phyloP scores from a whole-genome alignment of 176 grass and related monocot species.

The Oryza meridionalis region DNA sequence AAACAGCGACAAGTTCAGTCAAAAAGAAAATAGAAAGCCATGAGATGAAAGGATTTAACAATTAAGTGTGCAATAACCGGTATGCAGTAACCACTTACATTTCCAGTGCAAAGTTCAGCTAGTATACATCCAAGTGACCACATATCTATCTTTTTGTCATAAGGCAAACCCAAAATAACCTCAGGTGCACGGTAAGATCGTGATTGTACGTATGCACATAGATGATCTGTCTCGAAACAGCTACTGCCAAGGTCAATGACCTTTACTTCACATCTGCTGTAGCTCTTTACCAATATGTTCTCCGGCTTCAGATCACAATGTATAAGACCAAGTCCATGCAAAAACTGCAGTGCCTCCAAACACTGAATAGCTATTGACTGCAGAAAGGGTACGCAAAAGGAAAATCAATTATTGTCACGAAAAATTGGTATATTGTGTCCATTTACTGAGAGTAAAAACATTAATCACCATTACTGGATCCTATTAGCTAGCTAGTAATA shows the following conservation, averaged over 20 bases:
- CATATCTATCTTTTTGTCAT: slow-evolving; percentile 99
- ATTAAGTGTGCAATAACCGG: background rate
- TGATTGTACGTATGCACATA: slow-evolving; percentile 96
- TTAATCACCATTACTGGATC: slow-evolving; percentile 27
- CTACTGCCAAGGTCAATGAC: slow-evolving; percentile 99
- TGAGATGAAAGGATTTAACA: background rate
- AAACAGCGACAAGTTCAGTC: background rate
- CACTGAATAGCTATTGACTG: slow-evolving; percentile 99
- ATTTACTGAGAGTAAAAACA: slow-evolving; percentile 11
- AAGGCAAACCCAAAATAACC: slow-evolving; percentile 92
- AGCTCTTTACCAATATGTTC: slow-evolving; percentile 99
- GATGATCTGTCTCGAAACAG: slow-evolving; percentile 97
- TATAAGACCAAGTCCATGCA: slow-evolving; percentile 94
- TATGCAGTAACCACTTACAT: slow-evolving; percentile 62
- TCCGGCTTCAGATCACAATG: slow-evolving; percentile 99
- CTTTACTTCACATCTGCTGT: slow-evolving; percentile 98
- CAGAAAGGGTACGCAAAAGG: slow-evolving; percentile 25
- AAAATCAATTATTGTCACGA: slow-evolving; percentile 28
- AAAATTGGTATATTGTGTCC: background rate
- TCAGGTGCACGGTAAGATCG: slow-evolving; percentile 96
- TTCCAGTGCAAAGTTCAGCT: slow-evolving; percentile 97
- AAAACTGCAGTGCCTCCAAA: slow-evolving; percentile 93
- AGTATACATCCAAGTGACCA: slow-evolving; percentile 99
- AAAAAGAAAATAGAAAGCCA: background rate
- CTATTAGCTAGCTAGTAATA: slow-evolving; percentile 30